Conservation (phyloP, 1,284 basidiomycete species). For the Gyrodon tennesseensis region DNA sequence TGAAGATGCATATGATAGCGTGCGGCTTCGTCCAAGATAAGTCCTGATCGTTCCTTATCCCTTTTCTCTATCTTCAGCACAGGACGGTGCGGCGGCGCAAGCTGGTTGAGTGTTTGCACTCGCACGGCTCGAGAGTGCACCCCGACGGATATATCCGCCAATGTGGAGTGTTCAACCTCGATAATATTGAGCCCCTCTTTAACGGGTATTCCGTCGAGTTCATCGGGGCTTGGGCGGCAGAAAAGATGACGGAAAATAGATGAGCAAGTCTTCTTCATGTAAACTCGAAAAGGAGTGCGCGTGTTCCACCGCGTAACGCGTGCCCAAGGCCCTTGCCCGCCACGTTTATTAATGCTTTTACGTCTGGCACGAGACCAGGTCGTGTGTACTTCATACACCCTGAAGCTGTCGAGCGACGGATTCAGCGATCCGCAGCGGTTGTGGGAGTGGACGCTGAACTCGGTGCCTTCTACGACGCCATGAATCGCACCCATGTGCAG, state of each 20-base stretch:
- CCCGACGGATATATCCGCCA: slow-evolving; percentile 49
- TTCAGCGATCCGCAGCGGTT: slow-evolving; percentile 60
- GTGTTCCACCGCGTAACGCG: slow-evolving; percentile 59
- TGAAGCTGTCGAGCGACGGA: slow-evolving; percentile 52
- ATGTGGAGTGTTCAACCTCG: slow-evolving; percentile 42
- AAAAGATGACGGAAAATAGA: slow-evolving; percentile 47
- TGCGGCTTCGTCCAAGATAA: slow-evolving; percentile 48
- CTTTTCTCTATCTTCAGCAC: slow-evolving; percentile 44
- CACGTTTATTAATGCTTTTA: slow-evolving; percentile 42
- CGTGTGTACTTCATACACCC: slow-evolving; percentile 55
- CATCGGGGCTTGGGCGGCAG: slow-evolving; percentile 38
- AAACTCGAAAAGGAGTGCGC: slow-evolving; percentile 51
- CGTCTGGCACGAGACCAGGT: slow-evolving; percentile 58
- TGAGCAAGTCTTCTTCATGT: slow-evolving; percentile 47
- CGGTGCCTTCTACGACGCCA: slow-evolving; percentile 60
- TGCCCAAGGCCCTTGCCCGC: slow-evolving; percentile 55
- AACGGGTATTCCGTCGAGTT: slow-evolving; percentile 36
- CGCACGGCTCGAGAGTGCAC: slow-evolving; percentile 43
- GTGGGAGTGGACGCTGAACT: slow-evolving; percentile 60
- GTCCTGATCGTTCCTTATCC: slow-evolving; percentile 42
- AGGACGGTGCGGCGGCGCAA: slow-evolving; percentile 41
- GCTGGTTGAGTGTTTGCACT: slow-evolving; percentile 46
- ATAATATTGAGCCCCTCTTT: slow-evolving; percentile 44
- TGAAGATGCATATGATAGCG: slow-evolving; percentile 53
- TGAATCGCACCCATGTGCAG: slow-evolving; percentile 61